Conservation (phyloP, 495 filamentous ascomycete genomes). For the Sordaria brevicollis region DNA sequence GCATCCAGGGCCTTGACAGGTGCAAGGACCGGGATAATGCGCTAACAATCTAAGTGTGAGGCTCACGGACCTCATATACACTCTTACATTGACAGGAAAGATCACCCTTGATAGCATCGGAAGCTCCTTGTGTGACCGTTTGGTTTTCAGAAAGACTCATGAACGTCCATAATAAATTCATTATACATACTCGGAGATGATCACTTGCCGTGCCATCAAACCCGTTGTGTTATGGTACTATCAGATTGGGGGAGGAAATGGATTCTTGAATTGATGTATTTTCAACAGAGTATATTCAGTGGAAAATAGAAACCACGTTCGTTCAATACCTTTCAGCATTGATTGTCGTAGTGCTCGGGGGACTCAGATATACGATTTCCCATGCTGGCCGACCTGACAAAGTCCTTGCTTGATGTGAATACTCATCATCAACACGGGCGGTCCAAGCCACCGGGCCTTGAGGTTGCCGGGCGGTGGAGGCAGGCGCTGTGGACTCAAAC, state of each 20-base stretch:
- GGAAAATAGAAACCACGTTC: neutral
- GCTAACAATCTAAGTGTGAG: neutral
- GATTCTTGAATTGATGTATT: neutral
- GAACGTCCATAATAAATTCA: neutral
- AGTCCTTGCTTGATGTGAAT: neutral
- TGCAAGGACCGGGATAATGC: neutral
- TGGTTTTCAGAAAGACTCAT: no score
- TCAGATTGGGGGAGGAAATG: neutral
- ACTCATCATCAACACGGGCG: neutral
- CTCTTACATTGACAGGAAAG: neutral
- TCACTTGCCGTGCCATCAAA: neutral
- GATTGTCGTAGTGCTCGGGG: neutral
- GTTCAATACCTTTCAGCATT: neutral
- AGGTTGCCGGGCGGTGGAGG: neutral
- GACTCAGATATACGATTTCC: neutral
- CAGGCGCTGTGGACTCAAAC: neutral
- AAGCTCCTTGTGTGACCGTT: no score
- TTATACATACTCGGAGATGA: neutral
- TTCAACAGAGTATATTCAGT: no score
- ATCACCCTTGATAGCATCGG: no score
- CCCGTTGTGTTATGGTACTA: neutral
- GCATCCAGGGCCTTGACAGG: neutral
- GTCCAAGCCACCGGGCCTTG: neutral
- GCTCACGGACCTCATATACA: neutral
- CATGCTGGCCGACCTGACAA: neutral